These are phyloP conservation scores for Fomitopsis palustris DNA, from an alignment of 1,284 basidiomycete species.

Conservation along the genomic window DNA sequence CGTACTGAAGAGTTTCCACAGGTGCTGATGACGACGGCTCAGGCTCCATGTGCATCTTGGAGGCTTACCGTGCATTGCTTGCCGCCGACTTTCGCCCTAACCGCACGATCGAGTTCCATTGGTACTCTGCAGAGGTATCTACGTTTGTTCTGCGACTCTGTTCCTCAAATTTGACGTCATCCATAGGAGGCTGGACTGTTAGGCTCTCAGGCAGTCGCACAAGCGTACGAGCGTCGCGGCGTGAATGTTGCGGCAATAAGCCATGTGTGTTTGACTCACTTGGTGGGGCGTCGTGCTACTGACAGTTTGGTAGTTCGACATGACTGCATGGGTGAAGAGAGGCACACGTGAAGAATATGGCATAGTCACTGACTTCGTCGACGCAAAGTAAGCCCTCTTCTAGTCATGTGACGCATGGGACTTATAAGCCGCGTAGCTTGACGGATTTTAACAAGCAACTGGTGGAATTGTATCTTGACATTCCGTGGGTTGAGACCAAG, in stretches of 20 bases:
- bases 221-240: conserved; percentile 62
- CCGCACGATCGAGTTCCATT: conserved; percentile 90
- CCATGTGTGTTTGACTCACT: conserved; percentile 47
- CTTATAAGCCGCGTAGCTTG: conserved; percentile 41
- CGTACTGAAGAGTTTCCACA: conserved; percentile 11
- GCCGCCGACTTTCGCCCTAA: conserved; percentile 75
- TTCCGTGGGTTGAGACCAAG: conserved; percentile 76
- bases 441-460: conserved; percentile 79
- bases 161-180: conserved; percentile 20
- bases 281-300: conserved; percentile 15
- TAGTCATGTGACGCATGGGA: neutral
- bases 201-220: conserved; percentile 89
- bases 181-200: conserved; percentile 88
- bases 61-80: conserved; percentile 83
- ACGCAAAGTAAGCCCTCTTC: conserved; percentile 44
- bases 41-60: conserved; percentile 89
- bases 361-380: conserved; percentile 86
- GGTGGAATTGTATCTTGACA: conserved; percentile 75
- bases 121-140: conserved; percentile 83
- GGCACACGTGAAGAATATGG: conserved; percentile 88
- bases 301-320: conserved; percentile 67
- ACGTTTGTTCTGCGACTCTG: neutral
- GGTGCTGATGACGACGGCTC: conserved; percentile 88
- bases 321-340: conserved; percentile 95
- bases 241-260: conserved; percentile 86